Conservation (phyloP, 208 protist genomes). For the Leptomonas pyrrhocoris region DNA sequence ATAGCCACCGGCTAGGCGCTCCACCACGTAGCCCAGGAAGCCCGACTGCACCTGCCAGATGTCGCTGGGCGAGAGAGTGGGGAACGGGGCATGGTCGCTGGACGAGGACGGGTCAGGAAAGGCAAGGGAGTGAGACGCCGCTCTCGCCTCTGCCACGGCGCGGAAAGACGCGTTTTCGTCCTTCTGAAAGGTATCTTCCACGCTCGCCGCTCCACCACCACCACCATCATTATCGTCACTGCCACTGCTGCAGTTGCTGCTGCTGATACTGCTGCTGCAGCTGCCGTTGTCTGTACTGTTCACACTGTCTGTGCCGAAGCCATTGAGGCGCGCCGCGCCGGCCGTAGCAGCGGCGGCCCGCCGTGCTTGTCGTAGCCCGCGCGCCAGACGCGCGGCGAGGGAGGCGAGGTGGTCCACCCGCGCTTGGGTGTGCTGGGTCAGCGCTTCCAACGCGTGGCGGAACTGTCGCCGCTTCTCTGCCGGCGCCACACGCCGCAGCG, state of each 20-base stretch:
- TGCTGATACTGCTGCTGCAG: neutral
- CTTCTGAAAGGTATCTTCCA: neutral
- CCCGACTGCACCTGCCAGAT: constrained; percentile 24
- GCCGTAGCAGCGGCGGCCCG: neutral
- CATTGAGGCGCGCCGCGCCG: neutral
- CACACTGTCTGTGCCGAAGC: neutral
- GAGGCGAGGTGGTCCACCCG: constrained; percentile 19
- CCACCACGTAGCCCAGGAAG: constrained; percentile 29
- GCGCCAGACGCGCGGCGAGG: constrained; percentile 24
- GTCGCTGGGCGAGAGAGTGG: constrained; percentile 3
- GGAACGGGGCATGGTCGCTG: constrained; percentile 9
- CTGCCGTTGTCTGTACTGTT: neutral
- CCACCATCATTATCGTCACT: neutral
- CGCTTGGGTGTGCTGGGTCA: constrained; percentile 16
- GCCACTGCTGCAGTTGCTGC: constrained; percentile 13
- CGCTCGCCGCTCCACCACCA: neutral
- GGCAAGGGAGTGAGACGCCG: constrained; percentile 17
- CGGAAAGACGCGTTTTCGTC: constrained; percentile 24
- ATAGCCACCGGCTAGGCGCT: constrained; percentile 26
- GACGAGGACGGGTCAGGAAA: constrained; percentile 6
- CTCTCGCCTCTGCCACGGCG: constrained; percentile 20
- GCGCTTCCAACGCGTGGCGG: constrained; percentile 22
- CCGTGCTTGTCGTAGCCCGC: constrained; percentile 19
- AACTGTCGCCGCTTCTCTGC: constrained; percentile 24
- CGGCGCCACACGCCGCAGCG: constrained; percentile 12